Percentiles rank a stretch among this genome's conserved stretches.
Conservation (phyloP, 306 rosid species). For the Sphenostylis stenocarpa region DNA sequence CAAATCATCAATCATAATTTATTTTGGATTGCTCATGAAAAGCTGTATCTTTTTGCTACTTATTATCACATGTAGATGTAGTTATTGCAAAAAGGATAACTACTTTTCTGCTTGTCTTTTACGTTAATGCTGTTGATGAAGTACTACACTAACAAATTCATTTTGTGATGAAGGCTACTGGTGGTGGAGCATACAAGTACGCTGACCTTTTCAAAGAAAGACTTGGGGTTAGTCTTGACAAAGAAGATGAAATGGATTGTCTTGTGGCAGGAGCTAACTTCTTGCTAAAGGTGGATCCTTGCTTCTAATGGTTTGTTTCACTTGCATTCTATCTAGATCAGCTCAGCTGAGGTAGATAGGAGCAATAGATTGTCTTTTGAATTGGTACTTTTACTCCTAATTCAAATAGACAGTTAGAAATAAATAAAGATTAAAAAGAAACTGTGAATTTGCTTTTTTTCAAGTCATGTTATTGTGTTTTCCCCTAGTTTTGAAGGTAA, state of each 20-base stretch:
- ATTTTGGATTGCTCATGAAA: background rate
- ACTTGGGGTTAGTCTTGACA: slow-evolving; percentile 95
- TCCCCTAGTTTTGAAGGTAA: background rate
- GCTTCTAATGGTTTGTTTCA: slow-evolving; percentile 19
- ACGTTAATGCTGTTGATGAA: slow-evolving; percentile 17
- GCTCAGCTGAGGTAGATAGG: background rate
- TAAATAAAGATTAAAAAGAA: slow-evolving; percentile 9
- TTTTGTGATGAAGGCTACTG: slow-evolving; percentile 82
- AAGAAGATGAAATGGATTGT: slow-evolving; percentile 98
- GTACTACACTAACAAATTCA: slow-evolving; percentile 29
- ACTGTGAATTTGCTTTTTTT: slow-evolving; percentile 20
- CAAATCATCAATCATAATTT: background rate
- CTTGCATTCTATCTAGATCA: slow-evolving; percentile 9
- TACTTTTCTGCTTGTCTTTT: slow-evolving; percentile 6
- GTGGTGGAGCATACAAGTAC: slow-evolving; percentile 98
- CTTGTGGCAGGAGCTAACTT: slow-evolving; percentile 98
- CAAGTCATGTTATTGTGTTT: background rate
- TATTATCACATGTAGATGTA: slow-evolving; percentile 10
- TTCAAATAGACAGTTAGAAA: slow-evolving; percentile 24
- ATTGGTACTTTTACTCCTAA: background rate
- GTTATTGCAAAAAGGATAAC: background rate
- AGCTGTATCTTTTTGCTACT: slow-evolving; percentile 9
- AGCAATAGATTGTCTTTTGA: background rate
- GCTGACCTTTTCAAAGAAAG: slow-evolving; percentile 96
- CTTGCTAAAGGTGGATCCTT: slow-evolving; percentile 83